Evolutionary conservation across 768 basidiomycete species (phyloP), one percentile per base, ranked within the genome.

Genomic region (Trametes gibbosa): DNA sequence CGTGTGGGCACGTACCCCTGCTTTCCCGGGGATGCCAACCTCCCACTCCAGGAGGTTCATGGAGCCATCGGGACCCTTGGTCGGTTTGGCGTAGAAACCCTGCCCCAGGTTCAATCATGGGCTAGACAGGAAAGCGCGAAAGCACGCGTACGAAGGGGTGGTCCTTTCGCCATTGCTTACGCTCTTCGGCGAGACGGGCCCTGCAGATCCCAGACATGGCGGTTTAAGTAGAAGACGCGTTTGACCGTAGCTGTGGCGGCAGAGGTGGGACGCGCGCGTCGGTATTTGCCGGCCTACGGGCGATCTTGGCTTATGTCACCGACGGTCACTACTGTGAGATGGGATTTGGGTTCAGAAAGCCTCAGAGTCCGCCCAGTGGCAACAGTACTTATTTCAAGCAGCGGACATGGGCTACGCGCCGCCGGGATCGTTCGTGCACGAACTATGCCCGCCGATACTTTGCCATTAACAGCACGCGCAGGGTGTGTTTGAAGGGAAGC

Each of bases 21-120:
- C 63, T 76, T 97, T 98, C 27, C 97, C 97, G 17, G 97, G 97
- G 66, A 99, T 98, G 23, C 97, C 97, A 2, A 97, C 95, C 72
- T 98, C 97, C 97, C 97, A 99, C 72, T 93, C 87, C 84, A 98
- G 85, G 48, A 99, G 79, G 74, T 98, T 95, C 86, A 98, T 87
- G 2, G 94, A 89, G 17, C 96, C 94, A 75, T 99, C 97, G 23
- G 85, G 70, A 19, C 86, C 82, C 75, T 99, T 99, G 45, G 83
- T 78, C 23, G 97, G 97, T 71, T 92, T 91, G 40, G 97, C 97
- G 70, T 89, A 98, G 78, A 99, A 99, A 65, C 96, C 96, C 96
- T 99, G 69, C 42, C 32, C 50, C 50, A 24, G 1, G 9, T 14
- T 50, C 24, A 58, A 50, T 41, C 24, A 40, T 19, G 19, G 19